A percentile compares a stretch with the other conserved stretches of the same genome.
Evolutionary conservation across 2,329 filamentous ascomycete genomes (phyloP).

Genomic region (Sarocladium oryzae): DNA sequence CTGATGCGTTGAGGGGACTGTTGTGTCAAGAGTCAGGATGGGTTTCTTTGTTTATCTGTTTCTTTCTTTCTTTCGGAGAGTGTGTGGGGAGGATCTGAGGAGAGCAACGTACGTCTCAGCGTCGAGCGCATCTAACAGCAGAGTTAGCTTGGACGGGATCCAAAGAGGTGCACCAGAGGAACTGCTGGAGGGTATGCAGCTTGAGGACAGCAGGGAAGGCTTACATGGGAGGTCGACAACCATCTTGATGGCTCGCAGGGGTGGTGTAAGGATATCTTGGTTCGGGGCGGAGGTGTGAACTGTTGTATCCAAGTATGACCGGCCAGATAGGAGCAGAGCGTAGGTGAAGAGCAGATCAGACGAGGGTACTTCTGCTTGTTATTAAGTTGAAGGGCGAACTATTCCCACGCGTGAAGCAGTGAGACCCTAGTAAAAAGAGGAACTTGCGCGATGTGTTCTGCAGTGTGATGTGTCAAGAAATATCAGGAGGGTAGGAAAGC

Average conservation of each 20-base stretch:
- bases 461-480: too few species aligned
- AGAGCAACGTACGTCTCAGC: conserved; percentile 70
- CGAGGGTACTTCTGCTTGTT: too few species aligned
- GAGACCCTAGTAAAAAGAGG: background rate
- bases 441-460: background rate
- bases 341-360: too few species aligned
- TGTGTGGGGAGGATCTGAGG: background rate
- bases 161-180: too few species aligned
- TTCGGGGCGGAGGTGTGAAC: background rate
- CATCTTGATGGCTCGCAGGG: conserved; percentile 29
- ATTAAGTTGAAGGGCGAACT: too few species aligned
- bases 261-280: too few species aligned
- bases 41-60: conserved; percentile 8
- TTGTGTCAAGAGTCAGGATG: conserved; percentile 36
- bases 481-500: too few species aligned
- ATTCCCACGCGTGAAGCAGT: too few species aligned
- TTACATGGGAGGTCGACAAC: conserved; percentile 44
- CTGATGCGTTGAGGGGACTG: conserved; percentile 73
- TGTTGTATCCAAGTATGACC: too few species aligned
- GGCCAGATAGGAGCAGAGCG: background rate
- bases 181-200: too few species aligned
- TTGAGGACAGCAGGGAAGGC: conserved; percentile 14
- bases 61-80: background rate
- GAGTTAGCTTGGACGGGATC: too few species aligned
- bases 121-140: conserved; percentile 79